phyloP scores from a whole-genome alignment of 176 grass and related monocot species.

The Musa troglodytarum region DNA sequence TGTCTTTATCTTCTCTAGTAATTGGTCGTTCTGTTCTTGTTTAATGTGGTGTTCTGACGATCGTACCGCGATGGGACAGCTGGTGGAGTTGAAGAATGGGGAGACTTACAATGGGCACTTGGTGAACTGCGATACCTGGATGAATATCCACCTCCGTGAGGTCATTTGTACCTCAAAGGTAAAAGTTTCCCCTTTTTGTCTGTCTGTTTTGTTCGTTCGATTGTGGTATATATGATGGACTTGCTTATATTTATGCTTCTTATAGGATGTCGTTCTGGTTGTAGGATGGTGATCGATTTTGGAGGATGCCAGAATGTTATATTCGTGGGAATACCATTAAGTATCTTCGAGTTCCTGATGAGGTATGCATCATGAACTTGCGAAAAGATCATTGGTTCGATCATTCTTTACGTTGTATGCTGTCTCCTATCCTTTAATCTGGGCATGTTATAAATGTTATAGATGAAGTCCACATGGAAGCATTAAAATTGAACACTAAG shows the following conservation, averaged over 20 bases:
- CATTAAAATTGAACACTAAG: too few relatives aligned
- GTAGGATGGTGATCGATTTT: conserved; percentile 97
- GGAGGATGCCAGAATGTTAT: conserved; percentile 99
- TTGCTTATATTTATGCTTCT: conserved; percentile 7
- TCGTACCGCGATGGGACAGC: conserved; percentile 23
- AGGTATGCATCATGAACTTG: conserved; percentile 39
- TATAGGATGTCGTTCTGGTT: conserved; percentile 29
- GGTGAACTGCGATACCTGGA: conserved; percentile 99
- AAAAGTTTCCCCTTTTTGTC: background rate
- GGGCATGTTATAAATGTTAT: too few relatives aligned
- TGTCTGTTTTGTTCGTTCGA: background rate
- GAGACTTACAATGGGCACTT: conserved; percentile 98
- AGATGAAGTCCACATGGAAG: too few relatives aligned
- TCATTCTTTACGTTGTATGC: too few relatives aligned
- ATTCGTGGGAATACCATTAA: conserved; percentile 97
- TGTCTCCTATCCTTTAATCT: too few relatives aligned
- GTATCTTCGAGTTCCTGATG: conserved; percentile 97
- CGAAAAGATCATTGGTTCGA: too few relatives aligned
- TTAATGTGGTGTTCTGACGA: background rate
- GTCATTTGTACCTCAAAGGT: conserved; percentile 99
- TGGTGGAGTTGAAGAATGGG: conserved; percentile 97
- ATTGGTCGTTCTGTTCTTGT: conserved; percentile 3
- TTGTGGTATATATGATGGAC: background rate
- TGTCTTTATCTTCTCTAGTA: background rate
- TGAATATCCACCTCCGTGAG: conserved; percentile 99